A percentile compares a stretch with the other conserved stretches of the same genome.
Evolutionary conservation across 371 early-diverging fungal species (phyloP).

Genomic region (Gilbertella persicaria): DNA sequence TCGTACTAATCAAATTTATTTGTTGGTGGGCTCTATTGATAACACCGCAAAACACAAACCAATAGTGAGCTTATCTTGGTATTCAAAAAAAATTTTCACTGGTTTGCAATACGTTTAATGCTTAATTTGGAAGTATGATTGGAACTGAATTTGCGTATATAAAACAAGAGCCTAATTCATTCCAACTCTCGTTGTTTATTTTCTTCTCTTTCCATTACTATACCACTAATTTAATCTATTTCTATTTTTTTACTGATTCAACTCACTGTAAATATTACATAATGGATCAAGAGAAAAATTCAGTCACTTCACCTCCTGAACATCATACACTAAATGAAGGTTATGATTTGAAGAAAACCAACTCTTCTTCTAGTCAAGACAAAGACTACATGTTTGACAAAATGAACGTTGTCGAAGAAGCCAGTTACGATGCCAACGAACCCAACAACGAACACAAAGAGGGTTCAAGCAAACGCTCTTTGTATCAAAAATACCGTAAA

Average conservation of each 20-base stretch:
- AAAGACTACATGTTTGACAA: conserved; percentile 4
- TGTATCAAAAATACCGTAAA: conserved; percentile 9
- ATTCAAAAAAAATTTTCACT: no score
- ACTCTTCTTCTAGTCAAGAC: not conserved
- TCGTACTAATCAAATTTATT: not conserved
- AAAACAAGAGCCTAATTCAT: not conserved
- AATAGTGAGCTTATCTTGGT: no score
- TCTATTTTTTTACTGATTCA: not conserved
- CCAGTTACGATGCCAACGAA: not conserved
- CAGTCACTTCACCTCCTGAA: not conserved
- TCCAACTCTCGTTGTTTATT: not conserved
- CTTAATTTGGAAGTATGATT: no score
- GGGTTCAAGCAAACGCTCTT: not conserved
- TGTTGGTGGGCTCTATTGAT: not conserved
- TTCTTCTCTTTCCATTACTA: not conserved
- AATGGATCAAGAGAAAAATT: not conserved
- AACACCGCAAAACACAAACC: not conserved
- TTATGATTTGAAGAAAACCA: not conserved
- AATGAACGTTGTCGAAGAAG: conserved; percentile 5
- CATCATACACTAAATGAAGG: not conserved
- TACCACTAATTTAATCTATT: not conserved
- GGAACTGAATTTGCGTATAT: not conserved
- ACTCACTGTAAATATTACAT: not conserved
- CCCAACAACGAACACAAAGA: not conserved
- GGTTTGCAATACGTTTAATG: no score